Percentiles rank a stretch among this genome's conserved stretches.
These are phyloP conservation scores for Nannizzia gypsea DNA, from an alignment of 2,329 filamentous ascomycete species.

Conservation along the genomic window DNA sequence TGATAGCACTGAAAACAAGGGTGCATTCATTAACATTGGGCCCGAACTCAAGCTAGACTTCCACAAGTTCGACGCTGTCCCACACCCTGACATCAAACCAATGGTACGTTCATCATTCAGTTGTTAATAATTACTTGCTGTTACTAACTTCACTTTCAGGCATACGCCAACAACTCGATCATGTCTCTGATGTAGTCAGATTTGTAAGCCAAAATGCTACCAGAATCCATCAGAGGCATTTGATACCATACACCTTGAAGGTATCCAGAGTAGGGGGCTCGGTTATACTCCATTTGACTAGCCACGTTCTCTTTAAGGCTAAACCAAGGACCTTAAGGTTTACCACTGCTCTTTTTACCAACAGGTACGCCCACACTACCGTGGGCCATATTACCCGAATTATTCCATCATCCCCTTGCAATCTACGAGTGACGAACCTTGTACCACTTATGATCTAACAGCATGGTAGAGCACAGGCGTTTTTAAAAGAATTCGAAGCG, in stretches of 20 bases:
- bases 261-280: background rate
- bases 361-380: background rate
- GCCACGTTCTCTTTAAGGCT: background rate
- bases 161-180: slow-evolving; percentile 30
- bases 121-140: background rate
- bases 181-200: slow-evolving; percentile 23
- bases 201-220: background rate
- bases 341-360: background rate
- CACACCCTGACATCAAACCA: slow-evolving; percentile 87
- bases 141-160: slow-evolving; percentile 28
- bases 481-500: background rate
- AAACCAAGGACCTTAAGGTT: background rate
- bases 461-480: background rate
- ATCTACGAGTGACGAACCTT: background rate
- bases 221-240: background rate
- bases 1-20: slow-evolving; percentile 95
- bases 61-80: slow-evolving; percentile 90
- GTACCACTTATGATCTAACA: background rate
- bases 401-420: background rate
- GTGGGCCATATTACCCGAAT: background rate
- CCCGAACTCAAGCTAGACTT: slow-evolving; percentile 84
- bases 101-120: slow-evolving; percentile 49
- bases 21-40: slow-evolving; percentile 94
- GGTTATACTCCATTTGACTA: background rate
- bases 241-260: background rate